A percentile compares a stretch with the other conserved stretches of the same genome.
phyloP scores from a whole-genome alignment of 495 filamentous ascomycete species.

The Penicillium crystallinum region DNA sequence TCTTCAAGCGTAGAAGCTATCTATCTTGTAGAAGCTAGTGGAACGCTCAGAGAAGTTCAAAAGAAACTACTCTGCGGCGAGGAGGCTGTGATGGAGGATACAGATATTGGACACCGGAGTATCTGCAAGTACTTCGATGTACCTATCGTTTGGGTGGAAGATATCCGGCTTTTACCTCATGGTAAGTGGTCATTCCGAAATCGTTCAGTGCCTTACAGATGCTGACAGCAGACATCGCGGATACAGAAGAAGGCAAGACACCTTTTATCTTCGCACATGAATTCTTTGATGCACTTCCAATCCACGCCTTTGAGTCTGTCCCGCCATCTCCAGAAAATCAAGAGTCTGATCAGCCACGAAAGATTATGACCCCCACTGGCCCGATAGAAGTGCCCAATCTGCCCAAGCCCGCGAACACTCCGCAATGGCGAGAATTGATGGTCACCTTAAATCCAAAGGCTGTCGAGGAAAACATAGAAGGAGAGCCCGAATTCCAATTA shows the following conservation, averaged over 20 bases:
- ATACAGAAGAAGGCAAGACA: constrained; percentile 51
- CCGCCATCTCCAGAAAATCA: constrained; percentile 35
- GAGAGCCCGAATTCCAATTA: constrained; percentile 75
- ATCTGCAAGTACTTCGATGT: constrained; percentile 67
- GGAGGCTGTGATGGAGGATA: constrained; percentile 59
- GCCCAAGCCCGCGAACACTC: constrained; percentile 38
- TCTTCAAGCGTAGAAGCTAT: constrained; percentile 72
- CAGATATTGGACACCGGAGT: constrained; percentile 69
- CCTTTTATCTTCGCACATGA: constrained; percentile 96
- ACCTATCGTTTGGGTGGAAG: constrained; percentile 85
- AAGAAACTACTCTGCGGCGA: constrained; percentile 78
- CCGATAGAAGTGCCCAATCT: constrained; percentile 42
- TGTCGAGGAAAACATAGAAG: constrained; percentile 41
- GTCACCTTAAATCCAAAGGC: constrained; percentile 62
- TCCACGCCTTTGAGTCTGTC: constrained; percentile 86
- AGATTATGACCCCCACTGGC: constrained; percentile 45
- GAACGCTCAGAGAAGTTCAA: constrained; percentile 67
- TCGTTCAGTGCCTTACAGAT: background rate
- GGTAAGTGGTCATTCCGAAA: constrained; percentile 34
- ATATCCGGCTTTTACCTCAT: constrained; percentile 74
- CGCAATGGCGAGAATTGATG: constrained; percentile 84
- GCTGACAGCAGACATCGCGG: background rate
- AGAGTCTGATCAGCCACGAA: constrained; percentile 22
- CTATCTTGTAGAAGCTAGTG: constrained; percentile 87
- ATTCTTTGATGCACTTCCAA: constrained; percentile 98